A percentile compares a stretch with the other conserved stretches of the same genome.
These are phyloP conservation scores for Asterophora lycoperdoides DNA, from an alignment of 768 basidiomycete species.

Conservation along the genomic window DNA sequence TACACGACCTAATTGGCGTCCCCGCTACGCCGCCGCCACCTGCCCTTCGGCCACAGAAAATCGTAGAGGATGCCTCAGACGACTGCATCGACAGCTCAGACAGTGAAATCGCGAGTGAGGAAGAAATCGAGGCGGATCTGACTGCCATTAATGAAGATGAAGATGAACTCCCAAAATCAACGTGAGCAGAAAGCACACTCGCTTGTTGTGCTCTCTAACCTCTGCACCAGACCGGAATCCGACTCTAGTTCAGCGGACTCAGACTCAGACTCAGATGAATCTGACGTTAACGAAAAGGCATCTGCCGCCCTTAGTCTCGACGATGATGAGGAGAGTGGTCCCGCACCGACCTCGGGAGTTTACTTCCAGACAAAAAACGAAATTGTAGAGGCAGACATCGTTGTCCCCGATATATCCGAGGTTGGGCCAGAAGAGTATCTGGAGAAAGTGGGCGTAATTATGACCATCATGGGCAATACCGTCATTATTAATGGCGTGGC, in stretches of 20 bases:
- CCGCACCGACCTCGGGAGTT: constrained; percentile 31
- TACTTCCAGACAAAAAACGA: constrained; percentile 72
- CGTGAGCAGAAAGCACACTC: constrained; percentile 17
- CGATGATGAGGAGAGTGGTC: constrained; percentile 52
- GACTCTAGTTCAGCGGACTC: constrained; percentile 29
- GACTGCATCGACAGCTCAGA: constrained; percentile 56
- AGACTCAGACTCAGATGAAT: constrained; percentile 29
- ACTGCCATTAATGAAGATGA: constrained; percentile 35
- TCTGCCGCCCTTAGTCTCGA: constrained; percentile 36
- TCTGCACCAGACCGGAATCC: constrained; percentile 11
- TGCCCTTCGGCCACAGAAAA: background rate
- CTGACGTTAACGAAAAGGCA: constrained; percentile 14
- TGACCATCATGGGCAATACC: constrained; percentile 66
- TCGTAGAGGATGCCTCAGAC: constrained; percentile 19
- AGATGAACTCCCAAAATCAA: constrained; percentile 26
- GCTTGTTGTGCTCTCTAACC: constrained; percentile 1
- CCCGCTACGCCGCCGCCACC: constrained; percentile 1
- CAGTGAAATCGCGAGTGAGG: constrained; percentile 56
- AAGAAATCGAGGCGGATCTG: constrained; percentile 68
- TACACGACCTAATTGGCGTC: constrained; percentile 57
- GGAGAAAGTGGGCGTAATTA: constrained; percentile 74
- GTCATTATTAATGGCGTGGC: constrained; percentile 68
- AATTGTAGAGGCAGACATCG: constrained; percentile 51
- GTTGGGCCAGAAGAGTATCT: constrained; percentile 62
- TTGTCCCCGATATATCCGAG: constrained; percentile 58